These are phyloP conservation scores for Lactarius tabidus DNA, from an alignment of 768 basidiomycete species.

Conservation along the genomic window DNA sequence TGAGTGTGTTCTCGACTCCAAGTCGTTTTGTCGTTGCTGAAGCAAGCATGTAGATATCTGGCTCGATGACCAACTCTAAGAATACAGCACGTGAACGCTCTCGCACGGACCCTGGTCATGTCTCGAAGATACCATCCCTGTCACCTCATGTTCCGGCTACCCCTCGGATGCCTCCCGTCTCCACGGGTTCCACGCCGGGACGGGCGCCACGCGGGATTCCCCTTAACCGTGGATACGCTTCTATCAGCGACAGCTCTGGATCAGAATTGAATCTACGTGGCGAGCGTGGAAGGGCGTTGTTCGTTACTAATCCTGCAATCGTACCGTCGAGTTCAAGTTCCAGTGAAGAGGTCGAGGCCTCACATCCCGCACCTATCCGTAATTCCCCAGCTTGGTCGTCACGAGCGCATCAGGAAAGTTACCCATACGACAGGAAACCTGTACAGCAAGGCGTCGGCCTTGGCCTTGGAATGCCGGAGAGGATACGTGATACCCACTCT, in stretches of 20 bases:
- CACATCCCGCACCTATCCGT: not conserved
- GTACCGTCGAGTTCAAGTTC: conserved; percentile 23
- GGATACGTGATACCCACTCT: not conserved
- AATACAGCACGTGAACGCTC: conserved; percentile 21
- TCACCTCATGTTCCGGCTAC: conserved; percentile 11
- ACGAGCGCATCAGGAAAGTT: not conserved
- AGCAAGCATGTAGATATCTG: not conserved
- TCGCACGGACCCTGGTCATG: conserved; percentile 25
- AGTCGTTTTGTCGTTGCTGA: not conserved
- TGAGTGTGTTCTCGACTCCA: conserved; percentile 5
- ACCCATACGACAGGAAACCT: not conserved
- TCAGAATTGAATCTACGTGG: conserved; percentile 18
- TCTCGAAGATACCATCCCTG: conserved; percentile 21
- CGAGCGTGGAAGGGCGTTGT: conserved; percentile 20
- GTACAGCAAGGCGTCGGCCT: conserved; percentile 17
- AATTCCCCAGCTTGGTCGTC: conserved; percentile 4
- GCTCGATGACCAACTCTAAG: not conserved
- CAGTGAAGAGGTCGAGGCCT: conserved; percentile 14
- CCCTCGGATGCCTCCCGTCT: conserved; percentile 20
- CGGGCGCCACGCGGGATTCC: not conserved
- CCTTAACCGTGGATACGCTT: conserved; percentile 10
- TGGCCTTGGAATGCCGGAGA: conserved; percentile 1
- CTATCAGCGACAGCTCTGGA: conserved; percentile 15
- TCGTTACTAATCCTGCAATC: conserved; percentile 22
- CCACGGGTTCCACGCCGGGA: conserved; percentile 8